Evolutionary conservation across 805 yeast genomes (phyloP).

Genomic region (Lipomyces spencermartinsiae): DNA sequence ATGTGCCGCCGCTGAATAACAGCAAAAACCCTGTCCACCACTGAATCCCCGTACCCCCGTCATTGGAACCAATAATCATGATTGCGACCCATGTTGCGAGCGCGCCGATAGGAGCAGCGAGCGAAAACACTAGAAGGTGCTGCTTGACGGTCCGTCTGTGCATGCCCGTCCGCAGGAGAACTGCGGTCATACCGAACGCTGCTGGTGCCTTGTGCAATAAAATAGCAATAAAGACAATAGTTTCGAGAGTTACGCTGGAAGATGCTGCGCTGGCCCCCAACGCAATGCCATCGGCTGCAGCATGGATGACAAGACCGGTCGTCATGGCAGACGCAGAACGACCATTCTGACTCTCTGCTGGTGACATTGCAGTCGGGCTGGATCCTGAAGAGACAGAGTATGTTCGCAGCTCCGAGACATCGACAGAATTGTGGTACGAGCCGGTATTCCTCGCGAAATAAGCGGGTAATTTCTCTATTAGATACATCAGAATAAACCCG

Average conservation of each 20-base stretch:
- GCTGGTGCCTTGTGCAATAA: conserved; percentile 78
- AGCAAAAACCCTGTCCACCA: conserved; percentile 61
- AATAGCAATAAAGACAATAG: conserved; percentile 63
- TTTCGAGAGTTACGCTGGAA: conserved; percentile 48
- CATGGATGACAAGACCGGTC: conserved; percentile 68
- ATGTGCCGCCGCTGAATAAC: conserved; percentile 74
- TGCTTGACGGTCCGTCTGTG: conserved; percentile 47
- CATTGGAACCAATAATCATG: conserved; percentile 43
- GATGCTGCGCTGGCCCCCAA: conserved; percentile 64
- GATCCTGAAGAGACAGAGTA: conserved; percentile 23
- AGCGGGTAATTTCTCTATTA: conserved; percentile 53
- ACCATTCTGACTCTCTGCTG: neutral
- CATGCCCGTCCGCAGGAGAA: conserved; percentile 54
- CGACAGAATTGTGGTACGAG: conserved; percentile 39
- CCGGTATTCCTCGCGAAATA: conserved; percentile 18
- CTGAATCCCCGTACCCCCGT: conserved; percentile 40
- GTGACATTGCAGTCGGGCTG: conserved; percentile 11
- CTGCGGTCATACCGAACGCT: conserved; percentile 67
- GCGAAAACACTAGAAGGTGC: conserved; percentile 61
- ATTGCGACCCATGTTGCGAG: conserved; percentile 55
- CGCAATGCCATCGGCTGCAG: conserved; percentile 75
- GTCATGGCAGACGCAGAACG: conserved; percentile 51
- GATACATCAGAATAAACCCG: conserved; percentile 63
- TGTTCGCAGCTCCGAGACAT: conserved; percentile 43
- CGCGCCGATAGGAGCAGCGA: conserved; percentile 68